These are phyloP conservation scores for Leccinum arenicola DNA, from an alignment of 768 basidiomycete species.

Conservation along the genomic window DNA sequence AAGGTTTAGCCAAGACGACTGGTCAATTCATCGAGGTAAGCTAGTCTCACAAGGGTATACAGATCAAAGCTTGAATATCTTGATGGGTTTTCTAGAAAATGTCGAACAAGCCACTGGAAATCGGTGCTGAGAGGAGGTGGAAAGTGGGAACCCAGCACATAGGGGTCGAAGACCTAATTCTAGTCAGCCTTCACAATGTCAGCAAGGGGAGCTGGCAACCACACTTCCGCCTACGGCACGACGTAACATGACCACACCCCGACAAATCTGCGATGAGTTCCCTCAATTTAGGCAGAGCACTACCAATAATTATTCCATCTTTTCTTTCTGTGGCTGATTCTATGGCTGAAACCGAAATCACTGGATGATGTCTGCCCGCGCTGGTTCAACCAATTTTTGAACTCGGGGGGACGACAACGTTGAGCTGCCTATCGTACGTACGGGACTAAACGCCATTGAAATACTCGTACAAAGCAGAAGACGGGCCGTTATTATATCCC, in stretches of 20 bases:
- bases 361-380: background rate
- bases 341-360: background rate
- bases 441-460: background rate
- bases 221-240: conserved; percentile 52
- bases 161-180: conserved; percentile 61
- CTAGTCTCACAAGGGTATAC: conserved; percentile 29
- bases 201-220: conserved; percentile 84
- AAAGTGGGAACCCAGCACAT: conserved; percentile 55
- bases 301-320: background rate
- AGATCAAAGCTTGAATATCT: conserved; percentile 7
- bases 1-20: conserved; percentile 68
- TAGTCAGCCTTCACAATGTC: conserved; percentile 80
- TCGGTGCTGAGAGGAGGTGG: conserved; percentile 60
- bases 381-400: background rate
- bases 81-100: conserved; percentile 41
- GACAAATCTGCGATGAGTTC: background rate
- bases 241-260: conserved; percentile 1
- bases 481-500: background rate
- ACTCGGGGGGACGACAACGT: background rate
- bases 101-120: conserved; percentile 51
- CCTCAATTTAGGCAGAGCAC: background rate
- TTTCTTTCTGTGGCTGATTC: background rate
- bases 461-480: background rate
- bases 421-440: background rate
- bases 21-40: conserved; percentile 60